Conservation (phyloP, 1,139 yeast genomes). For the Arxiozyma bovina region DNA sequence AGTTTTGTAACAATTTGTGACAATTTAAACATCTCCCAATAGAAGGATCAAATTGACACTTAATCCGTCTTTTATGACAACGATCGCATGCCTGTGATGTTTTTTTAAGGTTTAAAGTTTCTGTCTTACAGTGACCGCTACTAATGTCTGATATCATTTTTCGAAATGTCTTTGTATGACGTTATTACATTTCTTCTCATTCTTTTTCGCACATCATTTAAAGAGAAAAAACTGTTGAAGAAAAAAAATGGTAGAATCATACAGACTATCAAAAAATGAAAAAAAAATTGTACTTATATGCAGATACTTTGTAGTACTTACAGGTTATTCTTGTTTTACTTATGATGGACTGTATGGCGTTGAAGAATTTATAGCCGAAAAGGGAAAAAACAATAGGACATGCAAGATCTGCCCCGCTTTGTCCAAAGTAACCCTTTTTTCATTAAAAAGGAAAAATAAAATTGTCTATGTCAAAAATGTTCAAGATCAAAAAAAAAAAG, state of each 20-base stretch:
- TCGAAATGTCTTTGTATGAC: too few species aligned
- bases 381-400: background rate
- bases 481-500: background rate
- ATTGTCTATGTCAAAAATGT: background rate
- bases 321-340: background rate
- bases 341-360: background rate
- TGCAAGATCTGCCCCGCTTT: background rate
- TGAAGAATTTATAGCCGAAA: too few species aligned
- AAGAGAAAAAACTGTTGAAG: too few species aligned
- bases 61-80: constrained; percentile 54
- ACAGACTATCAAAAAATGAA: too few species aligned
- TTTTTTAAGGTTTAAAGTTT: constrained; percentile 1
- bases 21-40: constrained; percentile 51
- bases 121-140: too few species aligned
- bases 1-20: constrained; percentile 42
- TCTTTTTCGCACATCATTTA: too few species aligned
- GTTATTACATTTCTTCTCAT: too few species aligned
- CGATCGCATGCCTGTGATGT: constrained; percentile 21
- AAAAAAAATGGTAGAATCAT: too few species aligned
- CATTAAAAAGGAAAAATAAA: background rate
- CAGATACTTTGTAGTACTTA: too few species aligned
- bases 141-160: too few species aligned
- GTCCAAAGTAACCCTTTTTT: background rate
- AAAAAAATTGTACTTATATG: background rate
- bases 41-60: constrained; percentile 45